Percentiles rank a stretch among this genome's conserved stretches.
Conservation (phyloP, 2,329 filamentous ascomycete species). For the Bipolaris zeicola region DNA sequence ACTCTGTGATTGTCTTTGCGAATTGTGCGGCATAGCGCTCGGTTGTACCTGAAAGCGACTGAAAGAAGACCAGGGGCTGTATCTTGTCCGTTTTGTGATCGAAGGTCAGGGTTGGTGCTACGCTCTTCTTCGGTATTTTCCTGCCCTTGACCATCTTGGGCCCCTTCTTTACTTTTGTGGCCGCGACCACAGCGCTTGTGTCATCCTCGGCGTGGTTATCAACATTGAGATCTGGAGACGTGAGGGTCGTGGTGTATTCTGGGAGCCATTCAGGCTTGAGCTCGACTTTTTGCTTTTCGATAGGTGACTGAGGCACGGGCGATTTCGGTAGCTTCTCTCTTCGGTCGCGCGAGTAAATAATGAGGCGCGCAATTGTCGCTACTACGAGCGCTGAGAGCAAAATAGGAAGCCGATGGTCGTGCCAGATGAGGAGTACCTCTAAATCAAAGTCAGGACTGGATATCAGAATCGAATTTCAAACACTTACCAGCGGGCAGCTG, state of each 20-base stretch:
- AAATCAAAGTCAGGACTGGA: conserved; percentile 2
- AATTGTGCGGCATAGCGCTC: conserved; percentile 73
- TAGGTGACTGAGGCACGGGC: conserved; percentile 39
- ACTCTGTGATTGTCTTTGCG: conserved; percentile 59
- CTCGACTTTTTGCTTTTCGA: conserved; percentile 39
- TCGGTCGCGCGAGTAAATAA: conserved; percentile 32
- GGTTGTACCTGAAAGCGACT: conserved; percentile 83
- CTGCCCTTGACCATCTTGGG: conserved; percentile 50
- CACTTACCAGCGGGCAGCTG: conserved; percentile 26
- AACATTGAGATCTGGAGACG: conserved; percentile 25
- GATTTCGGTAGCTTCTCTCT: conserved; percentile 39
- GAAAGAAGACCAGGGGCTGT: conserved; percentile 84
- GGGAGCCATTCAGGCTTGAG: conserved; percentile 45
- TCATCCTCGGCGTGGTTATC: conserved; percentile 41
- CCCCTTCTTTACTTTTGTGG: conserved; percentile 34
- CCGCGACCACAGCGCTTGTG: conserved; percentile 21
- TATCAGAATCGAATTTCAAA: not conserved
- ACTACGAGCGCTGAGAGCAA: conserved; percentile 41
- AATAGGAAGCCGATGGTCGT: conserved; percentile 42
- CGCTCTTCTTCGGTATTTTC: conserved; percentile 30
- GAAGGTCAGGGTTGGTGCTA: conserved; percentile 26
- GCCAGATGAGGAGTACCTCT: conserved; percentile 48
- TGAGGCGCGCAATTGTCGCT: conserved; percentile 37
- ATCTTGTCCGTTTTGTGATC: conserved; percentile 54
- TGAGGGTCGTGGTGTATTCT: conserved; percentile 39